Conservation (phyloP, 768 basidiomycete species). For the Clathrus columnatus region DNA sequence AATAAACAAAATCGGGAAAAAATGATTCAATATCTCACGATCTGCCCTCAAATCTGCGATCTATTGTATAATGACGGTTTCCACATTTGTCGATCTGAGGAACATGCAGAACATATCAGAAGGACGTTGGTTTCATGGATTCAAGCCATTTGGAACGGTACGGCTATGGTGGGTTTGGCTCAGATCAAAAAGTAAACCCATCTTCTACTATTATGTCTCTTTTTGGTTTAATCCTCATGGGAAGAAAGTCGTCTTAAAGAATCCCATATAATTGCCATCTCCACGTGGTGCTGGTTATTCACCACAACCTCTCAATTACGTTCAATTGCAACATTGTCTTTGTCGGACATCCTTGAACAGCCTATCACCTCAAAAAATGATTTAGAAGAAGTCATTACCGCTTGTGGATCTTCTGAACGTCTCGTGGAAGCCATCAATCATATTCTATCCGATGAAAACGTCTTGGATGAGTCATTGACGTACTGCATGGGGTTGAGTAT, state of each 20-base stretch:
- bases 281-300: conserved; percentile 7
- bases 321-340: background rate
- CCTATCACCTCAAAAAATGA: conserved; percentile 2
- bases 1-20: conserved; percentile 1
- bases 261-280: background rate
- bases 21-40: background rate
- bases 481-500: background rate
- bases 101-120: conserved; percentile 2
- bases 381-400: background rate
- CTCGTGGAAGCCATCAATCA: background rate
- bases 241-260: conserved; percentile 2
- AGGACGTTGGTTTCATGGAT: conserved; percentile 1
- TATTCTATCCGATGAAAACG: background rate
- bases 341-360: conserved; percentile 4
- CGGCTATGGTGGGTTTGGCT: background rate
- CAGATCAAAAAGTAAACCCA: background rate
- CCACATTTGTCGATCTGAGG: background rate
- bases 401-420: background rate
- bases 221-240: background rate
- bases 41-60: conserved; percentile 2
- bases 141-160: conserved; percentile 6
- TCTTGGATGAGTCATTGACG: background rate
- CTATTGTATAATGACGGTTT: background rate
- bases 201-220: background rate
- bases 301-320: background rate